Evolutionary conservation across 495 filamentous ascomycete species (phyloP).

Genomic region (Alectoria sarmentosa): DNA sequence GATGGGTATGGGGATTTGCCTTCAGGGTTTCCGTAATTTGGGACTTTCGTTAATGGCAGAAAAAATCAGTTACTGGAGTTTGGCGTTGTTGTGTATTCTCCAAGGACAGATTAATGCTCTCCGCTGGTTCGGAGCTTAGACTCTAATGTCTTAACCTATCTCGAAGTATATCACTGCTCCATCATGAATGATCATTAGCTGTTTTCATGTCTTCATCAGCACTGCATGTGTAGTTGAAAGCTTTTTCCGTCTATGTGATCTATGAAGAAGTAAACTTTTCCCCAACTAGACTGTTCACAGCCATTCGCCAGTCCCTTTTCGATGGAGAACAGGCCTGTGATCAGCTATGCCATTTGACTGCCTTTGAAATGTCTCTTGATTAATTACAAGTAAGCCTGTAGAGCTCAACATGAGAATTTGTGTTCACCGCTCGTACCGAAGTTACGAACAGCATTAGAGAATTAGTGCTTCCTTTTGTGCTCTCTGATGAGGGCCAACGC

Average conservation of each 20-base stretch:
- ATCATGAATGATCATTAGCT: background rate
- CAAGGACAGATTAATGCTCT: background rate
- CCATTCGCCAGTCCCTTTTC: background rate
- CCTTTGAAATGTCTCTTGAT: background rate
- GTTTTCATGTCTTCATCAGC: background rate
- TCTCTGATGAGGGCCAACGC: constrained; percentile 7
- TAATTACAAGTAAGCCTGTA: background rate
- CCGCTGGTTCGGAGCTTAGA: background rate
- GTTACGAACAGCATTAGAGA: background rate
- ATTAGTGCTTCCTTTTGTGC: constrained; percentile 1
- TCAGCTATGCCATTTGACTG: background rate
- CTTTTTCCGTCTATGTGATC: background rate
- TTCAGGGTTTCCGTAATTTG: too few relatives aligned
- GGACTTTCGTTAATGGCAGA: too few relatives aligned
- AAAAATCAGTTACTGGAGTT: too few relatives aligned
- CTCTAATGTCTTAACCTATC: background rate
- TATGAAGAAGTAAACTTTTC: background rate
- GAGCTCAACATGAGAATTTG: background rate
- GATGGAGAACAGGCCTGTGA: background rate
- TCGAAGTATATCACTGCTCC: background rate
- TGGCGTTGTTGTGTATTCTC: background rate
- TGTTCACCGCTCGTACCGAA: background rate
- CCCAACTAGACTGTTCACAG: background rate
- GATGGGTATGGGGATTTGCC: too few relatives aligned
- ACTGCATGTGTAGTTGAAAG: background rate